These are phyloP conservation scores for Irpex lacteus DNA, from an alignment of 1,284 basidiomycete genomes.

Conservation along the genomic window DNA sequence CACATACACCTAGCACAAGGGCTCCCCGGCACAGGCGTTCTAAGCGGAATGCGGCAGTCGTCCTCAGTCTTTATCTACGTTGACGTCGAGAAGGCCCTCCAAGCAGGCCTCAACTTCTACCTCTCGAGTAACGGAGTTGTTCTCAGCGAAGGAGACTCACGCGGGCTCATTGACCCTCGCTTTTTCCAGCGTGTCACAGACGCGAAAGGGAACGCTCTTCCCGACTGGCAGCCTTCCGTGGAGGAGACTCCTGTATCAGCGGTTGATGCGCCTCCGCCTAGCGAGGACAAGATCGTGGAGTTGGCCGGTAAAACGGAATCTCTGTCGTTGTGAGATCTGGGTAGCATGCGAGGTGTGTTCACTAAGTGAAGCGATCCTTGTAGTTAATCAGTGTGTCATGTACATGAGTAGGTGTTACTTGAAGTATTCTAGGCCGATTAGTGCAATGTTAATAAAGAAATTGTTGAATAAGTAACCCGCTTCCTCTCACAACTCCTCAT, in stretches of 20 bases:
- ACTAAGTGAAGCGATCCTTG: too few relatives aligned
- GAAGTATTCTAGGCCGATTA: not conserved
- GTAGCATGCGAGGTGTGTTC: too few relatives aligned
- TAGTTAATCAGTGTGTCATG: too few relatives aligned
- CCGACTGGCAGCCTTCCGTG: constrained; percentile 30
- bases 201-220: constrained; percentile 28
- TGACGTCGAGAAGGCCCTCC: constrained; percentile 68
- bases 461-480: not conserved
- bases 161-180: constrained; percentile 50
- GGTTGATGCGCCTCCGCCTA: not conserved
- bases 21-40: constrained; percentile 56
- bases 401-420: not conserved
- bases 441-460: not conserved
- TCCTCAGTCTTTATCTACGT: constrained; percentile 77
- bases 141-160: constrained; percentile 68
- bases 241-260: not conserved
- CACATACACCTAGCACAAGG: constrained; percentile 88
- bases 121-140: constrained; percentile 84
- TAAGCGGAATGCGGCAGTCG: constrained; percentile 81
- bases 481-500: not conserved
- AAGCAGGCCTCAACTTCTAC: constrained; percentile 69
- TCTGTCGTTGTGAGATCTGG: not conserved
- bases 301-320: not conserved
- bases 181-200: constrained; percentile 67
- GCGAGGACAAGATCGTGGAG: not conserved